These are phyloP conservation scores for Phytophthora ohioensis DNA, from an alignment of 352 stramenopile species.

Conservation along the genomic window DNA sequence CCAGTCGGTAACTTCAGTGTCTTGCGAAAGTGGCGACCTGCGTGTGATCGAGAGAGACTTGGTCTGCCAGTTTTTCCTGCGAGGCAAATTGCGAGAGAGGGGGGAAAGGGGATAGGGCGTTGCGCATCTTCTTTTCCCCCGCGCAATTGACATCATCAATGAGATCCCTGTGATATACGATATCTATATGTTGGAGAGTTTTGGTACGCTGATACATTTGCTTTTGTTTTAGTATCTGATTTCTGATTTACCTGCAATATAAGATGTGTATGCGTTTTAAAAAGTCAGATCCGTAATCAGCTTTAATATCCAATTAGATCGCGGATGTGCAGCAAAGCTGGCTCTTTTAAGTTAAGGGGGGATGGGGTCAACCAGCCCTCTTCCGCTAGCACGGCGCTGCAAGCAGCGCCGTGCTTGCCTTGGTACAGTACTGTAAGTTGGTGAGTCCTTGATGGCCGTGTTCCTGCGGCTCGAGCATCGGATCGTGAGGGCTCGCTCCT, in stretches of 20 bases:
- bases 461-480: background rate
- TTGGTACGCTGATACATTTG: background rate
- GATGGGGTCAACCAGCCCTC: constrained; percentile 12
- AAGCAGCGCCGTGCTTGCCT: background rate
- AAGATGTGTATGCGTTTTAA: background rate
- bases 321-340: constrained; percentile 11
- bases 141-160: constrained; percentile 15
- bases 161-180: background rate
- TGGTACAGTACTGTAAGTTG: background rate
- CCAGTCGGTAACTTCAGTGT: background rate
- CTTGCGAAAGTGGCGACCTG: constrained; percentile 10
- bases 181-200: background rate
- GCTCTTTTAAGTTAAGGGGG: constrained; percentile 7
- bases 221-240: constrained; percentile 1
- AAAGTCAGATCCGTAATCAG: constrained; percentile 18
- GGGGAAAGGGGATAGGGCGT: constrained; percentile 19
- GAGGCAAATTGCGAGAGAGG: constrained; percentile 20
- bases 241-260: constrained; percentile 3
- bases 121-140: constrained; percentile 15
- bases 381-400: background rate
- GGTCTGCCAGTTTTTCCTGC: constrained; percentile 17
- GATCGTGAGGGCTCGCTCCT: constrained; percentile 6
- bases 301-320: constrained; percentile 14
- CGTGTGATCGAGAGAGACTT: constrained; percentile 28
- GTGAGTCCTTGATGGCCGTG: background rate